These are phyloP conservation scores for Aphanocladium album DNA, from an alignment of 2,329 filamentous ascomycete genomes.

Conservation along the genomic window DNA sequence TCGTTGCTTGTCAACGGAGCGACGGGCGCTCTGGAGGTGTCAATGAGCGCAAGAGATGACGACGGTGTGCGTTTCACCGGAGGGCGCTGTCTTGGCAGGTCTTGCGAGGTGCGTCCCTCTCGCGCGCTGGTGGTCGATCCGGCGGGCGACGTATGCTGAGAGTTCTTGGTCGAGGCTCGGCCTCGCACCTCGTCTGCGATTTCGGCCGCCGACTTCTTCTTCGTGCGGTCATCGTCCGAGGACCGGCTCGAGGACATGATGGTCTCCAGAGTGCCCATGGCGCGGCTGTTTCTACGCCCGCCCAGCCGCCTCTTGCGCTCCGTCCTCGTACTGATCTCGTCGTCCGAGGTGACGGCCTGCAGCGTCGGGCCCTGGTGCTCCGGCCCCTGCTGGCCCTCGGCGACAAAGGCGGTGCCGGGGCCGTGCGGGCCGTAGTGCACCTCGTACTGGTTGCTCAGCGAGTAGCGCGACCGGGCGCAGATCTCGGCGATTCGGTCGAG, in stretches of 20 bases:
- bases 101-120: constrained; percentile 15
- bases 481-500: constrained; percentile 63
- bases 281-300: constrained; percentile 43
- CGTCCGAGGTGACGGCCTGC: constrained; percentile 53
- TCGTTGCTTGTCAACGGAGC: background rate
- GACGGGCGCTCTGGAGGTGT: constrained; percentile 12
- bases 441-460: constrained; percentile 62
- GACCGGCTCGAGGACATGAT: constrained; percentile 63
- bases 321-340: constrained; percentile 36
- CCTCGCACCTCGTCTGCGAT: constrained; percentile 51
- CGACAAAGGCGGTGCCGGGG: constrained; percentile 46
- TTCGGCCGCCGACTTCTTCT: constrained; percentile 47
- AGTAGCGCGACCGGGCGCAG: constrained; percentile 60
- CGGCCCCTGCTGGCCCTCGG: constrained; percentile 21
- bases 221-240: constrained; percentile 56
- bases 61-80: constrained; percentile 23
- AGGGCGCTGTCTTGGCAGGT: constrained; percentile 8
- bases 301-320: constrained; percentile 37
- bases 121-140: constrained; percentile 23
- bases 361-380: constrained; percentile 46
- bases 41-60: constrained; percentile 33
- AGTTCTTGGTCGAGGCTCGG: constrained; percentile 38
- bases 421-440: constrained; percentile 60
- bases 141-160: constrained; percentile 27
- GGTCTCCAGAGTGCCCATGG: constrained; percentile 59